A percentile compares a stretch with the other conserved stretches of the same genome.
These are phyloP conservation scores for Graphilbum ipis-grandicollis DNA, from an alignment of 2,329 filamentous ascomycete species.

Conservation along the genomic window DNA sequence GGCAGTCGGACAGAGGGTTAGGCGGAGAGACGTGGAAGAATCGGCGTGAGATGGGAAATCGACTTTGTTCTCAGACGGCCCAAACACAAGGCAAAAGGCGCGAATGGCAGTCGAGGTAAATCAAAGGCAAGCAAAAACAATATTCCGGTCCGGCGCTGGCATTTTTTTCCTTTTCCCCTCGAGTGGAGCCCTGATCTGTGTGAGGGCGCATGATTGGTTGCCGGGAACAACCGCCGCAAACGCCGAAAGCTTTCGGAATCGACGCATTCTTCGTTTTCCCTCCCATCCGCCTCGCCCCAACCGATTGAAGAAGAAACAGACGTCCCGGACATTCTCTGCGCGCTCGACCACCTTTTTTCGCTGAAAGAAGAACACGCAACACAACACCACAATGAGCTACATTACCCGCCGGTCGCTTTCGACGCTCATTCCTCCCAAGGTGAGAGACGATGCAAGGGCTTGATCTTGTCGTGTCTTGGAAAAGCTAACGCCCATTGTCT, in stretches of 20 bases:
- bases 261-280: slow-evolving; percentile 1
- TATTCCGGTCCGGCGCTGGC: slow-evolving; percentile 6
- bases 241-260: slow-evolving; percentile 8
- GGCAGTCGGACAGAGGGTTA: neutral
- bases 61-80: too few relatives aligned
- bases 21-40: neutral
- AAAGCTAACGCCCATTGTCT: too few relatives aligned
- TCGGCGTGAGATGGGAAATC: too few relatives aligned
- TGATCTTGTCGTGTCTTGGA: too few relatives aligned
- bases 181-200: too few relatives aligned
- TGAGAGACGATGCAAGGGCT: slow-evolving; percentile 28
- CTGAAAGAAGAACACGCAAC: too few relatives aligned
- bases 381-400: slow-evolving; percentile 78
- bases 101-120: slow-evolving; percentile 9
- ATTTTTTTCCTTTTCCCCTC: too few relatives aligned
- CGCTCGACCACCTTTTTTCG: neutral
- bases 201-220: slow-evolving; percentile 10
- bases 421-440: slow-evolving; percentile 98
- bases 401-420: slow-evolving; percentile 81
- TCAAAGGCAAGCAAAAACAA: slow-evolving; percentile 6
- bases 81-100: neutral
- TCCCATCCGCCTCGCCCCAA: too few relatives aligned
- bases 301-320: too few relatives aligned
- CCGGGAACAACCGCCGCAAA: slow-evolving; percentile 19
- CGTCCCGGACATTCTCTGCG: too few relatives aligned